A percentile compares a stretch with the other conserved stretches of the same genome.
Conservation (phyloP, 805 yeast species). For the Yarrowia sp. region DNA sequence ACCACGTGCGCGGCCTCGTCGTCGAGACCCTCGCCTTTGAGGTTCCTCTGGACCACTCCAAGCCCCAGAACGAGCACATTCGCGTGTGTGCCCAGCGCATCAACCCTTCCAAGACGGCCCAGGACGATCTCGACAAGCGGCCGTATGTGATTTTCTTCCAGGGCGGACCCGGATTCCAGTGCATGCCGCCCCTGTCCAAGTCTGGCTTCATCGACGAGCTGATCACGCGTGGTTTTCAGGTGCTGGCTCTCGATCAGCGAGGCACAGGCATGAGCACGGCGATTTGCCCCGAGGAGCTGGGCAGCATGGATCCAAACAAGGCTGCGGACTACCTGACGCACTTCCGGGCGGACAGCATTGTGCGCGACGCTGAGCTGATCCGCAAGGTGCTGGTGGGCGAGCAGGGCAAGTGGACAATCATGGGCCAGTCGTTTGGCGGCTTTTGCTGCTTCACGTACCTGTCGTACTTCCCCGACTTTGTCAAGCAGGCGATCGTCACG, state of each 20-base stretch:
- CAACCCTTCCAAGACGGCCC: neutral
- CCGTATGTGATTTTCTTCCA: slow-evolving; percentile 19
- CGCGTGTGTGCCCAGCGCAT: slow-evolving; percentile 8
- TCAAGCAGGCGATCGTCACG: slow-evolving; percentile 49
- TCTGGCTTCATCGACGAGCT: slow-evolving; percentile 43
- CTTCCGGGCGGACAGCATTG: slow-evolving; percentile 50
- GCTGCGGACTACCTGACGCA: slow-evolving; percentile 45
- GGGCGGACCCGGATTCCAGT: slow-evolving; percentile 27
- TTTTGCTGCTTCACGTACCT: slow-evolving; percentile 51
- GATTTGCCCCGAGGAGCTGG: slow-evolving; percentile 40
- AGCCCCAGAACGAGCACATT: neutral
- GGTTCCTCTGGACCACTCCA: slow-evolving; percentile 14
- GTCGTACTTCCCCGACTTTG: slow-evolving; percentile 45
- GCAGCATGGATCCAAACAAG: slow-evolving; percentile 30
- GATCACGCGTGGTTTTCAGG: slow-evolving; percentile 45
- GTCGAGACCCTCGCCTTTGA: slow-evolving; percentile 22
- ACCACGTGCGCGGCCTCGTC: neutral
- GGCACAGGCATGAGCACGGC: slow-evolving; percentile 60
- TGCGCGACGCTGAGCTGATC: slow-evolving; percentile 49
- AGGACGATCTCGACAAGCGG: neutral
- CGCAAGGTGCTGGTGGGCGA: slow-evolving; percentile 40
- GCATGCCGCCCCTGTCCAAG: slow-evolving; percentile 42
- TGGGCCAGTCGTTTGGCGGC: slow-evolving; percentile 60
- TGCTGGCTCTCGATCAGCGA: slow-evolving; percentile 54
- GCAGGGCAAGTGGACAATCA: slow-evolving; percentile 48